Evolutionary conservation across 345 rosid genomes (phyloP), one percentile per base, ranked within the genome.

Genomic region (Balakata baccata): DNA sequence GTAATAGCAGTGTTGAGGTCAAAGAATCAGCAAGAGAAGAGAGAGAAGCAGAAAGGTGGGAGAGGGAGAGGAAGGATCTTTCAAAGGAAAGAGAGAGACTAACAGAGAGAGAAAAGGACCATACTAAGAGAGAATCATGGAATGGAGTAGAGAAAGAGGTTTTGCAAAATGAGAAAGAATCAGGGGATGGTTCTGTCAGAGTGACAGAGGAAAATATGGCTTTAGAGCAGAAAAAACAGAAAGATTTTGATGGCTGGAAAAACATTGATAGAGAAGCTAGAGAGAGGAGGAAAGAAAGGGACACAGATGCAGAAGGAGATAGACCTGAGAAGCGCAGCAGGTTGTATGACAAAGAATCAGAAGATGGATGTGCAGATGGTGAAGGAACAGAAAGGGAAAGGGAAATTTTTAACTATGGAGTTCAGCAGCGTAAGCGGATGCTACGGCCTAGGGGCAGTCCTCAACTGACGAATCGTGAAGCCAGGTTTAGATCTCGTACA

Each of bases 341-440:
- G 75, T 71, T 83, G 74, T 74, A 75, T 38, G 95, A 93, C 58
- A 93, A 88, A 66, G 98, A 93, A 75, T 82, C 90, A 70, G 99
- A 93, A 78, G 99, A 91, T 81, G 98, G 92, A 75, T 82, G 81
- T 80, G 87, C 83, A n/a, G 99, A 91, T 83, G 88, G 82, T 74
- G 98, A 96, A 77, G 94, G 90, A 57, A 53, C 83, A 45, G 99
- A 91, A 74, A 90, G 88, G 86, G 99, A 96, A 66, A 91, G 89
- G 78, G 99, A 90, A 69, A 83, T 74, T 65, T 85, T 96, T 76
- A 86, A 78, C 76, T 84, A 84, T 78, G 99, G 98, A 76, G 90
- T 91, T 75, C 99, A 95, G 82, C 98, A 91, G 84, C 90, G 95
- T 66, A 95, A 91, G 90, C 87, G 97, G 85, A 89, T 93, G 98